Evolutionary conservation across 352 stramenopile genomes (phyloP).

Genomic region (Thalassiosira livingstoniorum): DNA sequence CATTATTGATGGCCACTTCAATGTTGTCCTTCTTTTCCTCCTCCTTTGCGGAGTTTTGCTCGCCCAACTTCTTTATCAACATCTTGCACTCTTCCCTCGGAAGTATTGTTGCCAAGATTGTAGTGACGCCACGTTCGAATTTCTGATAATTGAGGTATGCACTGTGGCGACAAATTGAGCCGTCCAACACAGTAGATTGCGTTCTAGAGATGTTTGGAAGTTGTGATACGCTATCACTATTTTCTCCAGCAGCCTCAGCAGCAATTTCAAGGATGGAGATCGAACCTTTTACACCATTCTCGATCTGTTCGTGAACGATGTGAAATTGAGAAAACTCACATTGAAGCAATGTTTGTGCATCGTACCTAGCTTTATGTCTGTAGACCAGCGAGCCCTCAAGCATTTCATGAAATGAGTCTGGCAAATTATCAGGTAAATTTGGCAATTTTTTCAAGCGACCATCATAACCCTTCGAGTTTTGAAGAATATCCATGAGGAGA

Average conservation of each 20-base stretch:
- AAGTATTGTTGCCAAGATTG: slow-evolving; percentile 74
- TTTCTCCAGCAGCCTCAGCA: slow-evolving; percentile 16
- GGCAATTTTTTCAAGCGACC: slow-evolving; percentile 67
- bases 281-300: slow-evolving; percentile 16
- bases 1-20: not conserved
- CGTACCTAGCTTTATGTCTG: slow-evolving; percentile 63
- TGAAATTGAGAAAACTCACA: slow-evolving; percentile 79
- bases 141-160: slow-evolving; percentile 75
- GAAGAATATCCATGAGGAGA: too few species aligned
- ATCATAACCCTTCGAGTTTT: too few species aligned
- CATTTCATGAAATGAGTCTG: slow-evolving; percentile 73
- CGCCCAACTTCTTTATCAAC: slow-evolving; percentile 50
- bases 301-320: slow-evolving; percentile 44
- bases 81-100: slow-evolving; percentile 43
- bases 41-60: slow-evolving; percentile 28
- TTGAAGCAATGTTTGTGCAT: slow-evolving; percentile 60
- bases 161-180: slow-evolving; percentile 64
- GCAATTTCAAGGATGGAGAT: slow-evolving; percentile 63
- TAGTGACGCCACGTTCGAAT: slow-evolving; percentile 77
- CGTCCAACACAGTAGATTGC: slow-evolving; percentile 58
- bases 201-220: slow-evolving; percentile 11
- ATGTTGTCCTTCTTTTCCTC: slow-evolving; percentile 14
- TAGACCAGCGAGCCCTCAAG: slow-evolving; percentile 67
- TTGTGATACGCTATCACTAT: not conserved
- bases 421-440: slow-evolving; percentile 75